Base-by-base conservation (phyloP, 352 stramenopile species). In the Globisporangium irregulare region DNA sequence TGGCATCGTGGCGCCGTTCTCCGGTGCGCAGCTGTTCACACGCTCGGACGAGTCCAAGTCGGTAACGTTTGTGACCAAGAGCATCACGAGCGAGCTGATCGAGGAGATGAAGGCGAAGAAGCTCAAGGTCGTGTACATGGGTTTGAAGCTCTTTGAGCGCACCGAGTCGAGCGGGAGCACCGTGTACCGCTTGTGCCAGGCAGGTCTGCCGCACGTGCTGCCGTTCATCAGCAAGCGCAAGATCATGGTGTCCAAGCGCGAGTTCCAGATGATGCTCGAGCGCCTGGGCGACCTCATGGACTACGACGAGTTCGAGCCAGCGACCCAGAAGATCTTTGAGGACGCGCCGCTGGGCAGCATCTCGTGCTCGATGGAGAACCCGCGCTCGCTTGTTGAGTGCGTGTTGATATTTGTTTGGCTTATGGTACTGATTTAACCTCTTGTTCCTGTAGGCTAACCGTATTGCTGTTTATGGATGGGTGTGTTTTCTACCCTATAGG, bases 131-230 rank as follows among this genome's bases (percentile, higher is more conserved):
- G 85, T 98, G 24, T 96, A 97, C 75, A 90, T 92, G 24, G 94
- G 94, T 5, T 79, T 98, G 36, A 96, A 97, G 74, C 91, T 97
- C 69, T 98, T 98, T 66, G 91, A 97, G 66, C 87, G 90, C 66
- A 96, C 92, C 67, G 90, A 93, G 55, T 81, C 87, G 27, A 68
- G 70, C 1, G 77, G 86, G 55, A 82, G 77, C 14, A 90, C 88
- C 56, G 82, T 87, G 18, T 98, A 96, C 78, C 92, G 94, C 14
- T 71, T 98, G 22, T 97, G 88, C 64, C 92, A 98, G 66, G 84
- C 93, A 7, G 92, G 93, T 34, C 62, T 98, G 25, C 72, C 75
- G 22, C 82, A 97, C 65, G 79, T 96, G n/a, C 77, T 97, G 48
- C 89, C 90, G 20, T 93, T 85, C 73, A 91, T 95, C 79, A 79